phyloP scores from a whole-genome alignment of 2,329 filamentous ascomycete genomes.

The Aspergillus sp. region DNA sequence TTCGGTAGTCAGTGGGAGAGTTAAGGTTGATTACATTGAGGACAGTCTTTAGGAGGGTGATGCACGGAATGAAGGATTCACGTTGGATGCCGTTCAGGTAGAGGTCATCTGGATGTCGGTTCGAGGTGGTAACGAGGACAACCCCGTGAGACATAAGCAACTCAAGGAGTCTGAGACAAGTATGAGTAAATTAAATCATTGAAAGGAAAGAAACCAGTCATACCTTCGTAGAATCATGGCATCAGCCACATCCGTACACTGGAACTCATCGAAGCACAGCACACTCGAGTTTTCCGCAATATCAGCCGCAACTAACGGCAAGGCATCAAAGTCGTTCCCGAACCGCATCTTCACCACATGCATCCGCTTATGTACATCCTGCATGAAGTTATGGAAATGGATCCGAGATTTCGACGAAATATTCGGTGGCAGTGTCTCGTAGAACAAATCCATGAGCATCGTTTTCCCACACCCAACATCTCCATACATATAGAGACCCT shows the following conservation, averaged over 20 bases:
- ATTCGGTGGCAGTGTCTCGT: conserved; percentile 80
- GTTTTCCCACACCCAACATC: conserved; percentile 98
- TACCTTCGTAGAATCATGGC: conserved; percentile 91
- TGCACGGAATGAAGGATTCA: conserved; percentile 92
- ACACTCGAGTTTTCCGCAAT: conserved; percentile 84
- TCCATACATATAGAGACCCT: conserved; percentile 90
- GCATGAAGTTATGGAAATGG: conserved; percentile 99
- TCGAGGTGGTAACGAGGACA: conserved; percentile 92
- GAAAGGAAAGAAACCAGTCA: conserved; percentile 5
- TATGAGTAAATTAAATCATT: background rate
- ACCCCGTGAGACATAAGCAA: conserved; percentile 95
- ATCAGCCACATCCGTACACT: conserved; percentile 96
- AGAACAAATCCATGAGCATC: conserved; percentile 99
- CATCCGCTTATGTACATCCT: conserved; percentile 87
- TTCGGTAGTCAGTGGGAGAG: conserved; percentile 94
- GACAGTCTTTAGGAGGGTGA: conserved; percentile 80
- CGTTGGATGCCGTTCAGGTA: conserved; percentile 99
- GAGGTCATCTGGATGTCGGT: conserved; percentile 91
- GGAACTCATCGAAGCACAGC: conserved; percentile 97
- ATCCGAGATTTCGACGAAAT: conserved; percentile 86
- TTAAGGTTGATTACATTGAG: conserved; percentile 92
- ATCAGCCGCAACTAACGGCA: conserved; percentile 91
- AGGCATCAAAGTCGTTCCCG: conserved; percentile 83
- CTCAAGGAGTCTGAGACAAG: conserved; percentile 66
- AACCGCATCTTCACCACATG: conserved; percentile 87